phyloP scores from a whole-genome alignment of 2,329 filamentous ascomycete species.

The Cytospora mali region DNA sequence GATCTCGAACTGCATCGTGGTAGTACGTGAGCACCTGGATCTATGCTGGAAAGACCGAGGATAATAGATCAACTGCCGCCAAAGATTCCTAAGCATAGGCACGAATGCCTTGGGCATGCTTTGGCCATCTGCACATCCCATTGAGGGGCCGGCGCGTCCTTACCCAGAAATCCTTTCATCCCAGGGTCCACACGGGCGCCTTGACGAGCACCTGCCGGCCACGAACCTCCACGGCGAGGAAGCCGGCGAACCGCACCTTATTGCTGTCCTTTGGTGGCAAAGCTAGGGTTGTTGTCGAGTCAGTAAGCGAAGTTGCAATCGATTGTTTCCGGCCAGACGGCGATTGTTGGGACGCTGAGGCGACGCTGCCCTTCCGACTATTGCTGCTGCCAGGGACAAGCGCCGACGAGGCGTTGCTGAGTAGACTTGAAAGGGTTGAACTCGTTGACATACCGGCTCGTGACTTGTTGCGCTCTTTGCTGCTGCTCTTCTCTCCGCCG shows the following conservation, averaged over 20 bases:
- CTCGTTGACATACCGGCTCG: constrained; percentile 51
- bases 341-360: constrained; percentile 16
- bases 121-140: constrained; percentile 5
- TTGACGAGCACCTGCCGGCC: constrained; percentile 76
- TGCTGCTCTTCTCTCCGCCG: constrained; percentile 42
- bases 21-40: not conserved
- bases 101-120: not conserved
- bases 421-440: constrained; percentile 27
- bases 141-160: not conserved
- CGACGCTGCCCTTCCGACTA: constrained; percentile 25
- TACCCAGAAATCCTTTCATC: constrained; percentile 31
- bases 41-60: not conserved
- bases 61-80: not conserved
- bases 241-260: constrained; percentile 75
- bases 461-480: constrained; percentile 41
- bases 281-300: constrained; percentile 43
- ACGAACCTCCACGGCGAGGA: constrained; percentile 73
- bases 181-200: constrained; percentile 70
- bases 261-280: constrained; percentile 48
- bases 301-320: constrained; percentile 38
- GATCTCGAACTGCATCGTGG: not conserved
- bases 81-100: not conserved
- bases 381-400: constrained; percentile 25
- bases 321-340: constrained; percentile 16
- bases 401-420: constrained; percentile 24